Percentiles rank a stretch among this genome's conserved stretches.
Evolutionary conservation across 306 rosid genomes (phyloP).

Genomic region (Fagus crenata): DNA sequence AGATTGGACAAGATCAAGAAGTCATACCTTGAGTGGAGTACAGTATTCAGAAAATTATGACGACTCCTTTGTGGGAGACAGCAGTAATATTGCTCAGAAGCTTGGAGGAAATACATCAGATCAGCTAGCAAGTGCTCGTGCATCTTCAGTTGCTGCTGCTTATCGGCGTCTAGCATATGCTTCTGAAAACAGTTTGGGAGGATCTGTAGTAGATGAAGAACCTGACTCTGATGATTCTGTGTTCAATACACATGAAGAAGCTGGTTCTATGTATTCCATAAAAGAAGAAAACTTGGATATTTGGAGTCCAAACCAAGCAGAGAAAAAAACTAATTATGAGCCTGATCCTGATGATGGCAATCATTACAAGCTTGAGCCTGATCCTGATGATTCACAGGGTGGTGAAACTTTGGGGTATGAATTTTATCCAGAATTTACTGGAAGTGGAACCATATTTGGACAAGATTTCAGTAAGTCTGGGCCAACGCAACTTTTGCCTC

Average conservation of each 20-base stretch:
- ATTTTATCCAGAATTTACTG: slow-evolving; percentile 25
- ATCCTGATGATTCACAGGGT: slow-evolving; percentile 54
- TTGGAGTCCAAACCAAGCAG: slow-evolving; percentile 29
- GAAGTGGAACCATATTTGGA: slow-evolving; percentile 21
- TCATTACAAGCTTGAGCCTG: slow-evolving; percentile 53
- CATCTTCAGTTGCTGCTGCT: slow-evolving; percentile 83
- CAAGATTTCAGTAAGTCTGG: slow-evolving; percentile 21
- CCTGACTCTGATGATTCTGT: slow-evolving; percentile 47
- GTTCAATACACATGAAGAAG: slow-evolving; percentile 27
- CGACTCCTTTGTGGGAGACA: slow-evolving; percentile 36
- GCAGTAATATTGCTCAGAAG: slow-evolving; percentile 50
- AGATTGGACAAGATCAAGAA: slow-evolving; percentile 87
- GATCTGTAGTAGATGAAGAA: slow-evolving; percentile 45
- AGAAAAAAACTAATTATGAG: slow-evolving; percentile 41
- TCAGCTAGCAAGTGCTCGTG: slow-evolving; percentile 58
- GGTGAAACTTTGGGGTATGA: slow-evolving; percentile 30
- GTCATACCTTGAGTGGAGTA: slow-evolving; percentile 70
- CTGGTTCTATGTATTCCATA: slow-evolving; percentile 25
- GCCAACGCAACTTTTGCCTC: slow-evolving; percentile 23
- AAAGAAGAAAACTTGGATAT: slow-evolving; percentile 31
- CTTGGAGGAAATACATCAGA: slow-evolving; percentile 69
- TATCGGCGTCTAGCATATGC: slow-evolving; percentile 48
- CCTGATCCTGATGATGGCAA: slow-evolving; percentile 53
- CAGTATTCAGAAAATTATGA: slow-evolving; percentile 48
- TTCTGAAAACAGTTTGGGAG: slow-evolving; percentile 39